Percentiles rank a stretch among this genome's conserved stretches.
These are phyloP conservation scores for Hortaea werneckii DNA, from an alignment of 2,329 filamentous ascomycete genomes.

Conservation along the genomic window DNA sequence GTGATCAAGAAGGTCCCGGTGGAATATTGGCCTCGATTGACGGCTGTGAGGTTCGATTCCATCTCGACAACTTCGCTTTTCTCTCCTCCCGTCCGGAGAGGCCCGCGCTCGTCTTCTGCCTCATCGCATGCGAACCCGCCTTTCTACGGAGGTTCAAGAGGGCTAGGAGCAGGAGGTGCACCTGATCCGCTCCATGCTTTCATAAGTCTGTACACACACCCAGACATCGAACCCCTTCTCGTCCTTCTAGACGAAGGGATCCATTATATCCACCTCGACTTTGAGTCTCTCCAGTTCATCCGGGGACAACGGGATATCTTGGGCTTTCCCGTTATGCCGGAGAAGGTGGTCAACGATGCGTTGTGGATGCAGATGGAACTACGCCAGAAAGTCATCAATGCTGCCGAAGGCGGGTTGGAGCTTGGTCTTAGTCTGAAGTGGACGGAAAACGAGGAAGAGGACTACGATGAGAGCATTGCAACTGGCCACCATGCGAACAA, in stretches of 20 bases:
- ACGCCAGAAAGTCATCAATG: constrained; percentile 45
- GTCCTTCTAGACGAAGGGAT: constrained; percentile 50
- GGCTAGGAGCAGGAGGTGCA: constrained; percentile 27
- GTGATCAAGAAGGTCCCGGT: constrained; percentile 38
- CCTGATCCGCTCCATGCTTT: constrained; percentile 39
- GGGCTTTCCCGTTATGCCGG: constrained; percentile 45
- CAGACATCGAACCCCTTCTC: constrained; percentile 45
- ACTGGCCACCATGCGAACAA: not conserved
- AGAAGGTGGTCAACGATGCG: constrained; percentile 45
- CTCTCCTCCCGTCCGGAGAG: too few relatives aligned
- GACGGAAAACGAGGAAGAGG: constrained; percentile 22
- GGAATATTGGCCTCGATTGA: constrained; percentile 30
- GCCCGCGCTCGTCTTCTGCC: too few relatives aligned
- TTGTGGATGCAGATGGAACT: constrained; percentile 50
- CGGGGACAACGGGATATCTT: constrained; percentile 41
- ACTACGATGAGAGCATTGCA: not conserved
- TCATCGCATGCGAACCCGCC: too few relatives aligned
- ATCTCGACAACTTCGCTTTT: constrained; percentile 13
- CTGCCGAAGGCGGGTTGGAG: constrained; percentile 41
- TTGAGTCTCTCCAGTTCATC: constrained; percentile 49
- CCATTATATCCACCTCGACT: constrained; percentile 50
- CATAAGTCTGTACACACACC: constrained; percentile 42
- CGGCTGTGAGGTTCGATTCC: constrained; percentile 44
- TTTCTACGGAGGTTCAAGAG: constrained; percentile 35
- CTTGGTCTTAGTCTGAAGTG: constrained; percentile 40